Evolutionary conservation across 2,329 filamentous ascomycete genomes (phyloP).

Genomic region (Colletotrichum sp.): DNA sequence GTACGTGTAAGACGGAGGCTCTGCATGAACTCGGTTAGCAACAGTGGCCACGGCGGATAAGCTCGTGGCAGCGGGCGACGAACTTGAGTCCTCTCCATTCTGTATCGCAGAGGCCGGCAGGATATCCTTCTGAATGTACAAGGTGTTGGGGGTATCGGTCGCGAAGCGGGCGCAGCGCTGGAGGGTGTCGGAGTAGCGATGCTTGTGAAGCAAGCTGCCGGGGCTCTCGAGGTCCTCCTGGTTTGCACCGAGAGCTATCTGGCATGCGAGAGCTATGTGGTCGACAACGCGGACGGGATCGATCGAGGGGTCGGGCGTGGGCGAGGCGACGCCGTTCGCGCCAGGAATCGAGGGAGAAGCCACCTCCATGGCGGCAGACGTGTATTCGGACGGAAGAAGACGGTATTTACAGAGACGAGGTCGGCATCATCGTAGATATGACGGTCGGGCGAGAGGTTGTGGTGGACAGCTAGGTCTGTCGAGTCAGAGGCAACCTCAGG

Average conservation of each 20-base stretch:
- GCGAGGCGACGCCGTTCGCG: slow-evolving; percentile 49
- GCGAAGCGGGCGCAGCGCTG: slow-evolving; percentile 90
- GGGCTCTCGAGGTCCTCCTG: slow-evolving; percentile 78
- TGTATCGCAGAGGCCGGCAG: slow-evolving; percentile 56
- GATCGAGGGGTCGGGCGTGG: slow-evolving; percentile 57
- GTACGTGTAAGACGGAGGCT: slow-evolving; percentile 69
- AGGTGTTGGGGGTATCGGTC: slow-evolving; percentile 80
- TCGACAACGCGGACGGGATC: slow-evolving; percentile 75
- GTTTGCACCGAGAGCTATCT: slow-evolving; percentile 75
- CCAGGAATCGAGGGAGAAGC: slow-evolving; percentile 49
- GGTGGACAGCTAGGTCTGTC: slow-evolving; percentile 6
- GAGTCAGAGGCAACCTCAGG: slow-evolving; percentile 5
- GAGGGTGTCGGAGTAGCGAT: slow-evolving; percentile 77
- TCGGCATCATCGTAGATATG: slow-evolving; percentile 18
- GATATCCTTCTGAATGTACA: slow-evolving; percentile 90
- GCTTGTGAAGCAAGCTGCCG: slow-evolving; percentile 81
- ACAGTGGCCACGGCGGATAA: background rate
- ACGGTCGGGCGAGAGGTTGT: background rate
- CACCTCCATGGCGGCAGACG: slow-evolving; percentile 54
- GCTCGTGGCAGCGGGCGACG: background rate
- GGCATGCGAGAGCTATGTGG: slow-evolving; percentile 72
- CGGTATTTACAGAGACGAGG: slow-evolving; percentile 15
- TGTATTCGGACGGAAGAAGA: slow-evolving; percentile 20
- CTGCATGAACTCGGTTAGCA: slow-evolving; percentile 36
- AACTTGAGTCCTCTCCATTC: slow-evolving; percentile 43